A percentile compares a stretch with the other conserved stretches of the same genome.
Evolutionary conservation across 108 stramenopile genomes (phyloP).

Genomic region (Poteriospumella lacustris): DNA sequence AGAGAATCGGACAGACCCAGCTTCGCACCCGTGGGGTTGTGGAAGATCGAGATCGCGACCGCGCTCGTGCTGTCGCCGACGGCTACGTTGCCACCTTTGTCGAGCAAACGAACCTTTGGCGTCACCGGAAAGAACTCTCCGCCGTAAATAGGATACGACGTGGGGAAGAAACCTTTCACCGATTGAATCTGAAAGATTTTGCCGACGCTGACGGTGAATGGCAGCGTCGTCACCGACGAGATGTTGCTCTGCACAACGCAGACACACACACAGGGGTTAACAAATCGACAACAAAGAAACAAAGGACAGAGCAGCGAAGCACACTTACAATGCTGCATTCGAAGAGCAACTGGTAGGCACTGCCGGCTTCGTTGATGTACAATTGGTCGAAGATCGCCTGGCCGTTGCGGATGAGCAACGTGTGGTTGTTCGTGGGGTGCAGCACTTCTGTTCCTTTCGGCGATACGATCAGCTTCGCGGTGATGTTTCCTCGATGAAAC

Average conservation of each 20-base stretch:
- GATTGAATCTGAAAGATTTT: background rate
- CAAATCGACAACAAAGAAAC: background rate
- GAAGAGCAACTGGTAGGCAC: constrained; percentile 5
- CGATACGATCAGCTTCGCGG: background rate
- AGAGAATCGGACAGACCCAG: background rate
- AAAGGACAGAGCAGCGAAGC: background rate
- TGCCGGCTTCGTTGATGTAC: constrained; percentile 27
- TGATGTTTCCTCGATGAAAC: background rate
- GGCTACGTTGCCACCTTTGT: background rate
- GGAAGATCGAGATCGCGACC: background rate
- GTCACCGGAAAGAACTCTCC: background rate
- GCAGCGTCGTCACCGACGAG: background rate
- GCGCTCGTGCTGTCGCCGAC: background rate
- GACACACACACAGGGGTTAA: background rate
- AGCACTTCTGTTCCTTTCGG: background rate
- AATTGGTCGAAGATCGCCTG: background rate
- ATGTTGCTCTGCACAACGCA: background rate
- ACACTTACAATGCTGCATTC: background rate
- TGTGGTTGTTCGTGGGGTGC: background rate
- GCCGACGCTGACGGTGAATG: background rate
- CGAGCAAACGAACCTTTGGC: background rate
- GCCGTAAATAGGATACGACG: background rate
- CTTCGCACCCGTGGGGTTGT: background rate
- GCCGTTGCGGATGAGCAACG: background rate
- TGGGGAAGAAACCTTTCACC: background rate